phyloP scores from a whole-genome alignment of 1,139 yeast genomes.

The Saccharomycopsis crataegensis region DNA sequence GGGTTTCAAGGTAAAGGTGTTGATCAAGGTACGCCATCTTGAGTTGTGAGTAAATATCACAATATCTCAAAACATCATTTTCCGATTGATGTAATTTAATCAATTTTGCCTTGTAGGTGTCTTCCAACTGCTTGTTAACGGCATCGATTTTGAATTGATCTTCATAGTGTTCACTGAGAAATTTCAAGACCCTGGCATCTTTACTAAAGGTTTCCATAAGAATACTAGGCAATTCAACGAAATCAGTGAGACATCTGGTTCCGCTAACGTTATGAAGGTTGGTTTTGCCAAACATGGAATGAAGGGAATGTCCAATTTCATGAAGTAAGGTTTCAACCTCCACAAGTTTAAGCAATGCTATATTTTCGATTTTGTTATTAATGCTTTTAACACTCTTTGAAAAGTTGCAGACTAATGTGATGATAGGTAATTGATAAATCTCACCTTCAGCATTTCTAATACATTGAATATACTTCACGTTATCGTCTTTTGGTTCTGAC shows the following conservation, averaged over 20 bases:
- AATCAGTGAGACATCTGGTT: slow-evolving; percentile 91
- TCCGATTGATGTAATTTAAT: slow-evolving; percentile 35
- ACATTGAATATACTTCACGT: slow-evolving; percentile 18
- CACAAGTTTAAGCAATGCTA: slow-evolving; percentile 51
- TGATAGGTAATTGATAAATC: slow-evolving; percentile 75
- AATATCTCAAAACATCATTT: slow-evolving; percentile 48
- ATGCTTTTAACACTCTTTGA: slow-evolving; percentile 30
- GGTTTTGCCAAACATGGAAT: slow-evolving; percentile 92
- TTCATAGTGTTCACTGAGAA: slow-evolving; percentile 64
- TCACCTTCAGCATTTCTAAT: slow-evolving; percentile 29
- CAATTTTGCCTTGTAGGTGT: slow-evolving; percentile 4
- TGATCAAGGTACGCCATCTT: slow-evolving; percentile 90
- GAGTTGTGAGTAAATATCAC: slow-evolving; percentile 81
- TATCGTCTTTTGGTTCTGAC: slow-evolving; percentile 18
- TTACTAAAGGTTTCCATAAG: slow-evolving; percentile 90
- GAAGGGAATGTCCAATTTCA: slow-evolving; percentile 99
- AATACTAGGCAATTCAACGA: slow-evolving; percentile 93
- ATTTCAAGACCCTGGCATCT: slow-evolving; percentile 65
- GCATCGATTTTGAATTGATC: background rate
- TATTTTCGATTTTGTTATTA: slow-evolving; percentile 20
- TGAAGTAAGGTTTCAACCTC: slow-evolving; percentile 94
- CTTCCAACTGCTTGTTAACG: background rate
- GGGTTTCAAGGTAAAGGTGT: slow-evolving; percentile 47
- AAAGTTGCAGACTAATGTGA: slow-evolving; percentile 84
- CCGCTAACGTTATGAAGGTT: slow-evolving; percentile 88